Conservation (phyloP, 1,284 basidiomycete species). For the Cutaneotrichosporon spelunceum region DNA sequence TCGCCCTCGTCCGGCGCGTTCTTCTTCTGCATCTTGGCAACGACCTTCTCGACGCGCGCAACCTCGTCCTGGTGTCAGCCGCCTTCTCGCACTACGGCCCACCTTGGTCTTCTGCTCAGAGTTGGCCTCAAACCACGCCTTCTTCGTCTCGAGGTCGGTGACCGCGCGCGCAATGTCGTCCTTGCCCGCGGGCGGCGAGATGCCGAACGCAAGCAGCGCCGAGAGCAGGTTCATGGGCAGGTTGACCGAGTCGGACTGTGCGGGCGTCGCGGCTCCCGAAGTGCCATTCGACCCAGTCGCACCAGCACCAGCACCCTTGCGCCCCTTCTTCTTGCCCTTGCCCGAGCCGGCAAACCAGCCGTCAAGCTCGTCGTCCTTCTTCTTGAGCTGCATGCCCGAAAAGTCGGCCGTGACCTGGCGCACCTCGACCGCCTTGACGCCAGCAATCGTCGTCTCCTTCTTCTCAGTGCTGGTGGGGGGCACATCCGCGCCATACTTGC, state of each 20-base stretch:
- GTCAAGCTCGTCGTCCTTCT: conserved; percentile 83
- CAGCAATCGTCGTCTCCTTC: conserved; percentile 54
- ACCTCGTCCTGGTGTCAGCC: conserved; percentile 60
- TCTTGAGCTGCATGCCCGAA: conserved; percentile 73
- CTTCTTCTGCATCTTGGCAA: conserved; percentile 55
- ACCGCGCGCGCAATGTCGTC: conserved; percentile 79
- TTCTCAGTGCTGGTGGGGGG: conserved; percentile 38
- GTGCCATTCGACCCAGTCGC: conserved; percentile 17
- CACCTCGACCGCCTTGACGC: conserved; percentile 78
- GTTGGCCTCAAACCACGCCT: conserved; percentile 81
- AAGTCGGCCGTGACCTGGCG: conserved; percentile 73
- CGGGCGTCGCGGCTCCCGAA: conserved; percentile 27
- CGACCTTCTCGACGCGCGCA: conserved; percentile 61
- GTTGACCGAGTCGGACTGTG: conserved; percentile 59
- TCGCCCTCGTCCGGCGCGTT: conserved; percentile 19
- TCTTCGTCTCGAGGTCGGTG: conserved; percentile 89
- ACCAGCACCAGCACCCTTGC: conserved; percentile 49
- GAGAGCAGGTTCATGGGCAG: conserved; percentile 81
- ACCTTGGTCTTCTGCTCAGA: conserved; percentile 54
- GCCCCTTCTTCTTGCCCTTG: conserved; percentile 68
- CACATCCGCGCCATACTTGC: conserved; percentile 58
- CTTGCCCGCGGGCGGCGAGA: conserved; percentile 77
- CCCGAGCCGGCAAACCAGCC: conserved; percentile 74
- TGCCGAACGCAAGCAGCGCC: conserved; percentile 82
- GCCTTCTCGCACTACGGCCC: too few species aligned